Evolutionary conservation across 805 yeast species (phyloP).

Genomic region (Candida corydali): DNA sequence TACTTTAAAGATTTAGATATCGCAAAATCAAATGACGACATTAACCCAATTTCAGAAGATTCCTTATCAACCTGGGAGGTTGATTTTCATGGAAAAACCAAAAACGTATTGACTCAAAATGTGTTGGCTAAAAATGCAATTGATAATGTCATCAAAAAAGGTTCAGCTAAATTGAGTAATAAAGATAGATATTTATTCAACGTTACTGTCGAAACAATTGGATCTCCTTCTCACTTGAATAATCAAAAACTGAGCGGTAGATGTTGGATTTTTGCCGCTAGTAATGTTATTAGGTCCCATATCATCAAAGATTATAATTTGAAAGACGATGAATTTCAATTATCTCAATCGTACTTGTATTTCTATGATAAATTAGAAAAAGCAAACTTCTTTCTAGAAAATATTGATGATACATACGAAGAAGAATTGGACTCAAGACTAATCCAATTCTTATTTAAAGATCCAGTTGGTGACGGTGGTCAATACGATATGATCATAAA

Average conservation of each 20-base stretch:
- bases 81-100: constrained; percentile 41
- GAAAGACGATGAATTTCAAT: constrained; percentile 50
- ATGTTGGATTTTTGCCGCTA: constrained; percentile 87
- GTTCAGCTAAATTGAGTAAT: constrained; percentile 13
- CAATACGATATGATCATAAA: constrained; percentile 83
- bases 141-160: constrained; percentile 37
- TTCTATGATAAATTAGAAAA: constrained; percentile 86
- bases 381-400: constrained; percentile 75
- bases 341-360: constrained; percentile 75
- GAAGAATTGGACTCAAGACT: constrained; percentile 68
- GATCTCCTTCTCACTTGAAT: constrained; percentile 31
- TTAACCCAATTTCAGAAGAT: constrained; percentile 23
- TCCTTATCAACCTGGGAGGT: constrained; percentile 44
- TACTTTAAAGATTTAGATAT: constrained; percentile 6
- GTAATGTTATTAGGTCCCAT: constrained; percentile 64
- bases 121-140: constrained; percentile 49
- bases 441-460: constrained; percentile 58
- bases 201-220: constrained; percentile 30
- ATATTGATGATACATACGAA: constrained; percentile 63
- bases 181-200: constrained; percentile 34
- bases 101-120: constrained; percentile 50
- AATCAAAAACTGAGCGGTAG: constrained; percentile 76
- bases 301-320: constrained; percentile 61
- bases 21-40: background rate
- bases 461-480: constrained; percentile 81